phyloP scores from a whole-genome alignment of 768 basidiomycete species.

The Hypholoma sublateritium region DNA sequence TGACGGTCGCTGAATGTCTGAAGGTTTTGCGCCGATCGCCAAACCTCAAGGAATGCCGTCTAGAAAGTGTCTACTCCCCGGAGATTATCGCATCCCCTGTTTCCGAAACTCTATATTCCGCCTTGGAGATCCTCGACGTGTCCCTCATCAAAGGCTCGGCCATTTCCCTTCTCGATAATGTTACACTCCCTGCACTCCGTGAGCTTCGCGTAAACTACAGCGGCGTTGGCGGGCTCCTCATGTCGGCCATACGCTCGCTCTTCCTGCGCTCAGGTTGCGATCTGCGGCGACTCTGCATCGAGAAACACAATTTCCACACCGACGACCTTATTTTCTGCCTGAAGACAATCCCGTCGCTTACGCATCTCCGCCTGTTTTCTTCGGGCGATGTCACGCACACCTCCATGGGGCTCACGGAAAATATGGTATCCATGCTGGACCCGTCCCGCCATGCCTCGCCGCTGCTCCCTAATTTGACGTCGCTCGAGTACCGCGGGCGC shows the following conservation, averaged over 20 bases:
- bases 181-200: slow-evolving; percentile 18
- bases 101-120: slow-evolving; percentile 7
- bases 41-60: slow-evolving; percentile 18
- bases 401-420: slow-evolving; percentile 11
- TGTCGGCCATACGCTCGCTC: slow-evolving; percentile 14
- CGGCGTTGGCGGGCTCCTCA: slow-evolving; percentile 11
- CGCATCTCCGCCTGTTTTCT: slow-evolving; percentile 10
- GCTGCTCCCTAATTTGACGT: slow-evolving; percentile 11
- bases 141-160: slow-evolving; percentile 21
- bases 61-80: slow-evolving; percentile 22
- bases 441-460: slow-evolving; percentile 5
- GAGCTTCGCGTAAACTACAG: slow-evolving; percentile 16
- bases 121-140: slow-evolving; percentile 18
- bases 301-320: slow-evolving; percentile 9
- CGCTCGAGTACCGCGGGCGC: slow-evolving; percentile 13
- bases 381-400: neutral
- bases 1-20: slow-evolving; percentile 22
- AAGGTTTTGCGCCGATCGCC: slow-evolving; percentile 18
- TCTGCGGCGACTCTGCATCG: slow-evolving; percentile 14
- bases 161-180: slow-evolving; percentile 16
- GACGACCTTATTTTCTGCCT: slow-evolving; percentile 17
- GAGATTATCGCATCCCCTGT: slow-evolving; percentile 6
- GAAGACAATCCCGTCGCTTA: slow-evolving; percentile 11
- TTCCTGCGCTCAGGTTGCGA: slow-evolving; percentile 15
- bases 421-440: slow-evolving; percentile 8